Evolutionary conservation across 306 rosid species (phyloP).

Genomic region (Castanospermum australe): DNA sequence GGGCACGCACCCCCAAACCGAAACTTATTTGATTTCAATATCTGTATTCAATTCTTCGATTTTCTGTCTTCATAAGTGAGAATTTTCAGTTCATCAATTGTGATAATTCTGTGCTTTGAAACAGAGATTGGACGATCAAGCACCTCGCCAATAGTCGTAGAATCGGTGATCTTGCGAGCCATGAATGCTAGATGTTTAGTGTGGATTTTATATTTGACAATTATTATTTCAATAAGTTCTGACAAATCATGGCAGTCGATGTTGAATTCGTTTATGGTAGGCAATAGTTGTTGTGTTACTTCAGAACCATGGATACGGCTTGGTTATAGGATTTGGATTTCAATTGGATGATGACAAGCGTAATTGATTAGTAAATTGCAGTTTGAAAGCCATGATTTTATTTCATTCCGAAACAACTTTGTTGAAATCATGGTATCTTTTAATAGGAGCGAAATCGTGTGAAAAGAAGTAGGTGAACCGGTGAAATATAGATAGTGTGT

Average conservation of each 20-base stretch:
- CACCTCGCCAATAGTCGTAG: not conserved
- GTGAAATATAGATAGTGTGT: not conserved
- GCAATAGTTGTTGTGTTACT: not conserved
- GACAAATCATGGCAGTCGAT: not conserved
- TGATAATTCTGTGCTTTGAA: conserved; percentile 4
- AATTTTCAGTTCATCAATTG: not conserved
- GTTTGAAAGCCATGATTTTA: not conserved
- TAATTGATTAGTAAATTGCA: not conserved
- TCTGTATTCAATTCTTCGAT: not conserved
- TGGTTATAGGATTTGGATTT: not conserved
- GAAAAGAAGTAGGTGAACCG: not conserved
- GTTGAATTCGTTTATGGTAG: not conserved
- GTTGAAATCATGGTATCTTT: not conserved
- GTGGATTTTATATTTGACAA: not conserved
- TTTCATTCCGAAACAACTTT: not conserved
- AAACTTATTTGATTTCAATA: too few relatives aligned
- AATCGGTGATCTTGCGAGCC: conserved; percentile 21
- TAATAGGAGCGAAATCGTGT: not conserved
- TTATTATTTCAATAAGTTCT: not conserved
- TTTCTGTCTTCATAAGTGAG: not conserved
- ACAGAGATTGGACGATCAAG: conserved; percentile 29
- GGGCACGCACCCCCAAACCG: too few relatives aligned
- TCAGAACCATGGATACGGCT: not conserved
- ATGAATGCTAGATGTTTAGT: conserved; percentile 45
- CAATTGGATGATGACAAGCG: not conserved